Conservation (phyloP, 169 alveolate species). For the Cryptosporidium ubiquitum region DNA sequence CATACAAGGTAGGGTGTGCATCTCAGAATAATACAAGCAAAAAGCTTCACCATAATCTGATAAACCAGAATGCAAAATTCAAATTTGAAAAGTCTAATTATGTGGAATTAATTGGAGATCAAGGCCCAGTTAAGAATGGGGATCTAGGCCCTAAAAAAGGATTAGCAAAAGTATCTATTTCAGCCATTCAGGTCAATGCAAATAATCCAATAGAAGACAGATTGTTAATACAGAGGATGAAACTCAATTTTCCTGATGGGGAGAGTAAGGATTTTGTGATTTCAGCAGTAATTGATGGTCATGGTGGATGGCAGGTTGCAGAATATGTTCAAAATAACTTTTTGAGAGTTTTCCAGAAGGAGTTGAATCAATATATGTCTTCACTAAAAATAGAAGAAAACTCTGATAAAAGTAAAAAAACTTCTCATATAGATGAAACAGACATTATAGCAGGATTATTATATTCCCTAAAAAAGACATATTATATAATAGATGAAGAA, state of each 20-base stretch:
- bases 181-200: slow-evolving; percentile 66
- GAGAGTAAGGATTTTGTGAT: slow-evolving; percentile 39
- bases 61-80: not conserved
- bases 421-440: not conserved
- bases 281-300: slow-evolving; percentile 73
- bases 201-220: slow-evolving; percentile 72
- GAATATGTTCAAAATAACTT: slow-evolving; percentile 65
- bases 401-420: too few species aligned
- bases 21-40: not conserved
- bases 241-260: not conserved
- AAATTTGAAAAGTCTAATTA: not conserved
- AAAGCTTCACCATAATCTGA: not conserved
- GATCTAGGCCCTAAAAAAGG: not conserved
- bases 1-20: not conserved
- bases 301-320: slow-evolving; percentile 74
- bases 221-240: slow-evolving; percentile 49
- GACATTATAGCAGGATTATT: slow-evolving; percentile 21
- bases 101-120: slow-evolving; percentile 38
- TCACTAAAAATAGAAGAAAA: not conserved
- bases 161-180: slow-evolving; percentile 3
- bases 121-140: slow-evolving; percentile 41
- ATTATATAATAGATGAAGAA: slow-evolving; percentile 26
- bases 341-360: slow-evolving; percentile 27
- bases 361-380: not conserved
- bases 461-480: slow-evolving; percentile 30